Percentiles rank a stretch among this genome's conserved stretches.
Evolutionary conservation across 2,329 filamentous ascomycete genomes (phyloP).

Genomic region (Ophiocordyceps unilateralis): DNA sequence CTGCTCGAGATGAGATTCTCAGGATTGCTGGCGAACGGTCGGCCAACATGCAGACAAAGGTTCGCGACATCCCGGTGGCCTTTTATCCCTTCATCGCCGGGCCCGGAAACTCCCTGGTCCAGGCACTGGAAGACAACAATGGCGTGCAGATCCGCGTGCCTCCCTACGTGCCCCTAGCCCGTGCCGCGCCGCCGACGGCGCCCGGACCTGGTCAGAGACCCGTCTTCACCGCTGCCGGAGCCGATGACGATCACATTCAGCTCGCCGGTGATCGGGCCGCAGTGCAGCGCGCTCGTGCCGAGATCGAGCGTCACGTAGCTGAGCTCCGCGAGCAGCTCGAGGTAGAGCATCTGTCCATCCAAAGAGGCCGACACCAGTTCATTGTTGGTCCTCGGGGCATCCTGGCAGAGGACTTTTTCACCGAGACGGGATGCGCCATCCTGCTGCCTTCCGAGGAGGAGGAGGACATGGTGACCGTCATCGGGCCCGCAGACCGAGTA

Average conservation of each 20-base stretch:
- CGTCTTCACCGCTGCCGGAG: slow-evolving; percentile 51
- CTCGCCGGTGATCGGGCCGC: slow-evolving; percentile 73
- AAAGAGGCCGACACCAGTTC: slow-evolving; percentile 82
- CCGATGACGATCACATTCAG: slow-evolving; percentile 58
- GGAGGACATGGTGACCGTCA: slow-evolving; percentile 68
- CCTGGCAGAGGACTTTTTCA: slow-evolving; percentile 70
- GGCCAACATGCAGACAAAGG: slow-evolving; percentile 61
- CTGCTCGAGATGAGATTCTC: slow-evolving; percentile 69
- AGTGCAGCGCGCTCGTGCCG: slow-evolving; percentile 61
- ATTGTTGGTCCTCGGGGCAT: slow-evolving; percentile 75
- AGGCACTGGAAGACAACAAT: slow-evolving; percentile 56
- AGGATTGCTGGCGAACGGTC: slow-evolving; percentile 77
- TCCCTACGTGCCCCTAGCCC: slow-evolving; percentile 59
- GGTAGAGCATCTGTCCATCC: slow-evolving; percentile 64
- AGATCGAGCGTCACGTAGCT: slow-evolving; percentile 63
- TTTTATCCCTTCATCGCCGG: slow-evolving; percentile 93
- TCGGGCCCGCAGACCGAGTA: slow-evolving; percentile 62
- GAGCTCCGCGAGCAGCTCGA: slow-evolving; percentile 61
- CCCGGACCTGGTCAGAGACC: slow-evolving; percentile 47
- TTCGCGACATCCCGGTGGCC: slow-evolving; percentile 74
- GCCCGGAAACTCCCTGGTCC: slow-evolving; percentile 49
- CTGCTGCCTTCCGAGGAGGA: slow-evolving; percentile 64
- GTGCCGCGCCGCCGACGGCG: slow-evolving; percentile 47
- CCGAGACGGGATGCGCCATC: slow-evolving; percentile 78
- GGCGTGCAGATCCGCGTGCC: slow-evolving; percentile 74